Base-by-base conservation (phyloP, 2,329 filamentous ascomycete genomes). In the Ophiostoma australiae region DNA sequence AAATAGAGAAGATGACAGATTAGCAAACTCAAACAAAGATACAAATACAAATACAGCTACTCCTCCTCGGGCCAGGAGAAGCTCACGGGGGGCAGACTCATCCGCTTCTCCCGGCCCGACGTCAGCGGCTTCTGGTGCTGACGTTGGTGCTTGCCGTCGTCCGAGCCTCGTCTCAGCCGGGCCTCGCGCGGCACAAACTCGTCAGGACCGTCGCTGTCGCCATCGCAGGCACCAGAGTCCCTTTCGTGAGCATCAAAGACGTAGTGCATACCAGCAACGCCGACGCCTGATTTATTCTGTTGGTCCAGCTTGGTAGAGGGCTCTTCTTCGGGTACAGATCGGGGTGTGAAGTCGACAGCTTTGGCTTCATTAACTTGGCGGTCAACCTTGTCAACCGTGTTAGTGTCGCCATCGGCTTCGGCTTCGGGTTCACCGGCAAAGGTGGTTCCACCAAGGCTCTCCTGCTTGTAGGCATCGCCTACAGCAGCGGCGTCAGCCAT, bases 71-170 rank as follows among this genome's bases (percentile, higher is more conserved):
- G 75, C 79, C 78, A 80, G 2, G 76, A 66, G 7, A 74, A 75
- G 44, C 75, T 76, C 33, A 77, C 31, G 23, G 75, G 72, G n/a
- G 79, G 78, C 73, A 80, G 71, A 65, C 79, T 80, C 77, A 77
- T 77, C 31, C 78, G 76, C 70, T 77, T 78, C 5, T 67, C 70
- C n/a, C 58, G 69, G 35, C 10, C n/a, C 23, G 33, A 44, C 3
- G 44, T 55, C 63, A 48, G 66, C 2, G 66, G 39, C 66, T 44
- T 37, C 4, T 39, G 5, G 37, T 44, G 20, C 13, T 48, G 37
- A 2, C 48, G n/a, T 15, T 20, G 31, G 44, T 41, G 58, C 20
- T 48, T 35, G 1, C 67, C 17, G 39, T 67, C 44, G 58, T 70
- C 68, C 23, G 68, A 71, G 15, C 66, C 44, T 11, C 71, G 55